These are phyloP conservation scores for Pyrenophora tritici-repentis DNA, from an alignment of 2,329 filamentous ascomycete species.

Conservation along the genomic window DNA sequence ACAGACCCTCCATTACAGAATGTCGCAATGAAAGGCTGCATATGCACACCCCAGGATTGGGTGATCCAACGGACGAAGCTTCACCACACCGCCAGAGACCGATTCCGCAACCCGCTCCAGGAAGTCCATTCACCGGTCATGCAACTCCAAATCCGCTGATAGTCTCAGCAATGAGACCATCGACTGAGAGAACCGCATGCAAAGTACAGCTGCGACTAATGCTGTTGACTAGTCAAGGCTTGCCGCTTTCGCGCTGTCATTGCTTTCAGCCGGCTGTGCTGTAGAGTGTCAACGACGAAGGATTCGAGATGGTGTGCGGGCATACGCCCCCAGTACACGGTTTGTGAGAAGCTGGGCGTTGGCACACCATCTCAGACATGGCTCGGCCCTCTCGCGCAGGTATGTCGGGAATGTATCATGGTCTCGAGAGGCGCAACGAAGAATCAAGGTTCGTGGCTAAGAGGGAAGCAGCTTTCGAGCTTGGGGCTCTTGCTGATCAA, in stretches of 20 bases:
- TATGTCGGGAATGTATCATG: not conserved
- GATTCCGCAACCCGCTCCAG: not conserved
- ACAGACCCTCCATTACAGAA: not conserved
- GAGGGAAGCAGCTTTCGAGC: not conserved
- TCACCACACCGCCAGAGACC: conserved; percentile 7
- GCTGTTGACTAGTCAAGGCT: not conserved
- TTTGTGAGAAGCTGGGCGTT: too few relatives aligned
- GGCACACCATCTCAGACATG: not conserved
- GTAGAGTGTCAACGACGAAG: too few relatives aligned
- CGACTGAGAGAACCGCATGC: not conserved
- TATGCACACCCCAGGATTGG: not conserved
- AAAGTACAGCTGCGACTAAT: not conserved
- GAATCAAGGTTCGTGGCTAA: not conserved
- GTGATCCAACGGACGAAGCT: not conserved
- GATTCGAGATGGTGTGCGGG: too few relatives aligned
- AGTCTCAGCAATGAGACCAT: not conserved
- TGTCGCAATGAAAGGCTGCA: not conserved
- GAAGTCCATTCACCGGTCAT: conserved; percentile 2
- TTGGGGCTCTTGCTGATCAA: not conserved
- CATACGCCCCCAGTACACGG: too few relatives aligned
- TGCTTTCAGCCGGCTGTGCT: not conserved
- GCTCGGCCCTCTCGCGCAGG: not conserved
- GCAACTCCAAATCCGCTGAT: not conserved
- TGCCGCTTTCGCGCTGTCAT: not conserved
- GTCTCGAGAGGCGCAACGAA: not conserved